Base-by-base conservation (phyloP, 2,329 filamentous ascomycete genomes). In the Neurospora sp. region DNA sequence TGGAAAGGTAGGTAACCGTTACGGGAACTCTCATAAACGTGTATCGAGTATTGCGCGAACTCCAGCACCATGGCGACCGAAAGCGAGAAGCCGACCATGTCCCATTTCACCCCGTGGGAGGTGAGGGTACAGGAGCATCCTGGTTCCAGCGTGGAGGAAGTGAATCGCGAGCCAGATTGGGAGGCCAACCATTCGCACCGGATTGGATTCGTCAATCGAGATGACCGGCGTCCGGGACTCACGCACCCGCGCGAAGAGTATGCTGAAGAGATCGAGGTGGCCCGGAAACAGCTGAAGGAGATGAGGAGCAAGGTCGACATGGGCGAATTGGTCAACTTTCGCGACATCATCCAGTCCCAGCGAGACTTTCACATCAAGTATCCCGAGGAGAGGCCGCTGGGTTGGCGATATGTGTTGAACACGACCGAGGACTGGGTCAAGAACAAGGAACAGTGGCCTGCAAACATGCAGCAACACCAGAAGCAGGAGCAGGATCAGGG, bases 331-430 rank as follows among this genome's bases (percentile, higher is more conserved):
- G 69, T 72, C 66, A 72, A 72, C 19, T 72, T 72, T 19, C 57
- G 71, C 4, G 71, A 71, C 15, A 1, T 72, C 17, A 72, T 72
- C 8, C 37, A 70, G 66, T 46, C 66, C 12, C 75, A 79, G 65
- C 68, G 83, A 75, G 80, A 85, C 70, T 80, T 83, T 57, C 81
- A 83, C 73, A 73, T 85, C 4, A 72, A 77, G 0, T 76, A 81
- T 65, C 82, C 83, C 0, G 79, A 82, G 19, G 79, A 82, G 39
- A 80, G 81, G 68, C 81, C 83, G 3, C 68, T 79, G 4, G 82
- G 82, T 8, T 86, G 84, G 84, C 77, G 84, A 41, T 85, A 82
- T 72, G 82, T 85, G 11, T 76, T 86, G 0, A 78, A 85, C 41
- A 78, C 79, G 10, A 82, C 82, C 0, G 84, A 86, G 70, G 79